These are phyloP conservation scores for Penicillium bovifimosum DNA, from an alignment of 495 filamentous ascomycete species.

Conservation along the genomic window DNA sequence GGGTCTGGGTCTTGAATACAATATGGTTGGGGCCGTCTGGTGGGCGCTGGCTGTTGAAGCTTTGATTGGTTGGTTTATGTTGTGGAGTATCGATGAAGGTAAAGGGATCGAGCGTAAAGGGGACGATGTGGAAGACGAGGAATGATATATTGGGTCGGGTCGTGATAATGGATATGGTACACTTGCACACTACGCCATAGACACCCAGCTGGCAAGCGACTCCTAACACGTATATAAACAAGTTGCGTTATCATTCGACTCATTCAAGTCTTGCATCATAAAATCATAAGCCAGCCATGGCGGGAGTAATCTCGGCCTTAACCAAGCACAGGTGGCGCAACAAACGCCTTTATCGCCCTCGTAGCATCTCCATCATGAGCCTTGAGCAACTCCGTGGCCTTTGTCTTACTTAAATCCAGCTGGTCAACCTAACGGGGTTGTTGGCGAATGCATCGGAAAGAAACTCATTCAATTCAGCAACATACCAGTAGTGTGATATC, in stretches of 20 bases:
- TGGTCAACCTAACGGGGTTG: constrained; percentile 79
- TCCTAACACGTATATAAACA: background rate
- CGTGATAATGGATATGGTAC: background rate
- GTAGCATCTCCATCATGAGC: constrained; percentile 72
- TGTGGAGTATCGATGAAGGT: constrained; percentile 51
- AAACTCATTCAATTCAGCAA: too few relatives aligned
- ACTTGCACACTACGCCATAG: background rate
- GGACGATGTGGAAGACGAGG: constrained; percentile 18
- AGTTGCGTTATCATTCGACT: background rate
- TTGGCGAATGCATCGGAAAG: too few relatives aligned
- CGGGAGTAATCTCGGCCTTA: constrained; percentile 5
- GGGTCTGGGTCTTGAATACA: constrained; percentile 57
- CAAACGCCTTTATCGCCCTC: constrained; percentile 62
- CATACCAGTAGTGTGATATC: constrained; percentile 64
- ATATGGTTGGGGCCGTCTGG: constrained; percentile 64
- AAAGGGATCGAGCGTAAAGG: constrained; percentile 37
- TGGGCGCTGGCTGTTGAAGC: constrained; percentile 57
- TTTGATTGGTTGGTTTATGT: constrained; percentile 43
- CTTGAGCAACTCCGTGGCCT: constrained; percentile 79
- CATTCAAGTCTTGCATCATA: background rate
- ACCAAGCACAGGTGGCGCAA: constrained; percentile 34
- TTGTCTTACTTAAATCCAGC: constrained; percentile 69
- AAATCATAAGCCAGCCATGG: background rate
- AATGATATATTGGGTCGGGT: background rate
- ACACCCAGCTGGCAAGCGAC: background rate